A percentile compares a stretch with the other conserved stretches of the same genome.
Conservation (phyloP, 805 yeast genomes). For the Kluyveromyces lactis region DNA sequence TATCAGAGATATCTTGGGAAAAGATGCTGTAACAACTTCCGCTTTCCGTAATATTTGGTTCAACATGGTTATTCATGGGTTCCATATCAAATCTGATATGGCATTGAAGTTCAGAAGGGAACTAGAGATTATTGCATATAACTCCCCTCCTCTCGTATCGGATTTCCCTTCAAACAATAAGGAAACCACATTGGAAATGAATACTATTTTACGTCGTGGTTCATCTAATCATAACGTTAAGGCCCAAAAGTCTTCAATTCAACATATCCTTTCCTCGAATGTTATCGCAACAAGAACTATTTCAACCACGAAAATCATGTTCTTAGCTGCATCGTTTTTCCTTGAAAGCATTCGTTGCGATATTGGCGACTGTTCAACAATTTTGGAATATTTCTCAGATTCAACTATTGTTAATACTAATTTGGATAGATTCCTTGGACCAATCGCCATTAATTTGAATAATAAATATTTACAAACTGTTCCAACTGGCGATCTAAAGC, state of each 20-base stretch:
- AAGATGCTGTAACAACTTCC: slow-evolving; percentile 41
- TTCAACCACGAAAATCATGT: slow-evolving; percentile 76
- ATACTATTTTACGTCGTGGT: slow-evolving; percentile 83
- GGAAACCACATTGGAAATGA: slow-evolving; percentile 87
- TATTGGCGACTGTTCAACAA: slow-evolving; percentile 74
- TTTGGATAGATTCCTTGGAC: slow-evolving; percentile 58
- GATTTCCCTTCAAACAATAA: slow-evolving; percentile 73
- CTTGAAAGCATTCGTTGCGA: slow-evolving; percentile 73
- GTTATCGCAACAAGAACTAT: slow-evolving; percentile 44
- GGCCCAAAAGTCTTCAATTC: slow-evolving; percentile 57
- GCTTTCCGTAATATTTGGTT: slow-evolving; percentile 89
- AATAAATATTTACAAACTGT: slow-evolving; percentile 46
- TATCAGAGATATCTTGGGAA: slow-evolving; percentile 7
- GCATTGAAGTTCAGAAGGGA: slow-evolving; percentile 39
- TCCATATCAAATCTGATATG: slow-evolving; percentile 49
- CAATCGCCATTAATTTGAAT: slow-evolving; percentile 52
- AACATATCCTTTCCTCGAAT: slow-evolving; percentile 32
- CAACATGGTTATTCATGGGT: slow-evolving; percentile 88
- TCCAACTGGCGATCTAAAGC: slow-evolving; percentile 43
- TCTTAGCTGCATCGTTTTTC: slow-evolving; percentile 71
- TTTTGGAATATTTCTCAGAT: slow-evolving; percentile 74
- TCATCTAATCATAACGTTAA: slow-evolving; percentile 74
- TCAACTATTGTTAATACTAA: slow-evolving; percentile 68
- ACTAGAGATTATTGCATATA: slow-evolving; percentile 68
- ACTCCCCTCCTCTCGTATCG: slow-evolving; percentile 81